phyloP scores from a whole-genome alignment of 441 rosid species.

The Melastoma candidum region DNA sequence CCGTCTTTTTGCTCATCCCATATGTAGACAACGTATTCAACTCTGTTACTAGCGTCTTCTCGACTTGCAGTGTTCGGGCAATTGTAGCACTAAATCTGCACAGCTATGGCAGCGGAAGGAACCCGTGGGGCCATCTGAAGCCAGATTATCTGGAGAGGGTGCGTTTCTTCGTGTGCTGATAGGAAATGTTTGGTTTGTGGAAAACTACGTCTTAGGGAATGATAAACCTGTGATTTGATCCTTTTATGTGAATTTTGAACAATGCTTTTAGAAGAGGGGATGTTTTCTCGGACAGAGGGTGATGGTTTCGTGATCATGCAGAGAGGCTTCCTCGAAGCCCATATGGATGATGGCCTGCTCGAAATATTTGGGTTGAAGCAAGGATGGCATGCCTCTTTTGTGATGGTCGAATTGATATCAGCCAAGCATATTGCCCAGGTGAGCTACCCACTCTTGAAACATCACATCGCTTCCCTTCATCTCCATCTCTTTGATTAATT shows the following conservation, averaged over 20 bases:
- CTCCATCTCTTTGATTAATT: no score
- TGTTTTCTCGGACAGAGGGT: not conserved
- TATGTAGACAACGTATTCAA: not conserved
- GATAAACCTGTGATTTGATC: not conserved
- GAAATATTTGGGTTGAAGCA: conserved; percentile 96
- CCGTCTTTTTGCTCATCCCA: not conserved
- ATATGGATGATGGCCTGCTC: conserved; percentile 82
- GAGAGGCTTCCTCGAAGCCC: conserved; percentile 94
- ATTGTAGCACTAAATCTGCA: conserved; percentile 84
- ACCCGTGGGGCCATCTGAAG: conserved; percentile 85
- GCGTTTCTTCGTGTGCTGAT: conserved; percentile 4
- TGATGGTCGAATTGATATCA: conserved; percentile 95
- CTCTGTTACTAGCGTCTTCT: not conserved
- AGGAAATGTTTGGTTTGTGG: conserved; percentile 2
- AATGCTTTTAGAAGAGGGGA: not conserved
- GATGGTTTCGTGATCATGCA: conserved; percentile 15
- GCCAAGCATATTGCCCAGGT: conserved; percentile 99
- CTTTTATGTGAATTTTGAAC: not conserved
- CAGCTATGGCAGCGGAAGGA: conserved; percentile 90
- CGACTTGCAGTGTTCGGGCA: conserved; percentile 67
- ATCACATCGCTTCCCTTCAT: no score
- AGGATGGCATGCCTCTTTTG: conserved; percentile 98
- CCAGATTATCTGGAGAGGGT: conserved; percentile 85
- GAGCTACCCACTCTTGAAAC: not conserved
- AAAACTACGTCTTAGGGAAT: not conserved